A percentile compares a stretch with the other conserved stretches of the same genome.
phyloP scores from a whole-genome alignment of 1,139 yeast genomes.

The Saccharomycopsis crataegensis region DNA sequence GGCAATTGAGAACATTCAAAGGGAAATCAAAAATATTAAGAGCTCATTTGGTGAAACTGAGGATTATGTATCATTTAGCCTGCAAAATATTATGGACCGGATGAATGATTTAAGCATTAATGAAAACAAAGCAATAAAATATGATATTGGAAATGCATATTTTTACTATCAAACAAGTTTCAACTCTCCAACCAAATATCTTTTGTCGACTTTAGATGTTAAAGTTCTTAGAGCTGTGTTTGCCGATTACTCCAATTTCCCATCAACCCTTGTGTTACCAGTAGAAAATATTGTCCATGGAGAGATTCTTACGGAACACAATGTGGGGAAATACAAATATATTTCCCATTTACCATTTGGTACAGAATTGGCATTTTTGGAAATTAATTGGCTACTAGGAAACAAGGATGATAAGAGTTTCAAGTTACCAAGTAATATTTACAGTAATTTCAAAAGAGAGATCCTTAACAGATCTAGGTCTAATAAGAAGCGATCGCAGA shows the following conservation, averaged over 20 bases:
- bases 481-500: conserved; percentile 45
- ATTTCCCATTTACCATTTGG: conserved; percentile 80
- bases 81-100: background rate
- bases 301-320: conserved; percentile 43
- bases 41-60: conserved; percentile 20
- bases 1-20: conserved; percentile 52
- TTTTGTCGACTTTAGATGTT: conserved; percentile 72
- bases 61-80: conserved; percentile 5
- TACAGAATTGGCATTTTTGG: conserved; percentile 75
- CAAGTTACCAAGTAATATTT: conserved; percentile 41
- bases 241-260: conserved; percentile 57
- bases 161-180: conserved; percentile 68
- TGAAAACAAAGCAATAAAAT: background rate
- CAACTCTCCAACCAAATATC: conserved; percentile 55
- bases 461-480: conserved; percentile 42
- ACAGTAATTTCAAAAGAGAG: conserved; percentile 50
- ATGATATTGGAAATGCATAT: conserved; percentile 33
- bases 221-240: conserved; percentile 61
- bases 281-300: conserved; percentile 70
- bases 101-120: background rate
- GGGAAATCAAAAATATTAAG: conserved; percentile 30
- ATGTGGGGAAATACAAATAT: conserved; percentile 58
- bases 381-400: conserved; percentile 66
- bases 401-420: conserved; percentile 19
- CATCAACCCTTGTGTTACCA: conserved; percentile 50